Conservation (phyloP, 2,329 filamentous ascomycete genomes). For the Venturia effusa region DNA sequence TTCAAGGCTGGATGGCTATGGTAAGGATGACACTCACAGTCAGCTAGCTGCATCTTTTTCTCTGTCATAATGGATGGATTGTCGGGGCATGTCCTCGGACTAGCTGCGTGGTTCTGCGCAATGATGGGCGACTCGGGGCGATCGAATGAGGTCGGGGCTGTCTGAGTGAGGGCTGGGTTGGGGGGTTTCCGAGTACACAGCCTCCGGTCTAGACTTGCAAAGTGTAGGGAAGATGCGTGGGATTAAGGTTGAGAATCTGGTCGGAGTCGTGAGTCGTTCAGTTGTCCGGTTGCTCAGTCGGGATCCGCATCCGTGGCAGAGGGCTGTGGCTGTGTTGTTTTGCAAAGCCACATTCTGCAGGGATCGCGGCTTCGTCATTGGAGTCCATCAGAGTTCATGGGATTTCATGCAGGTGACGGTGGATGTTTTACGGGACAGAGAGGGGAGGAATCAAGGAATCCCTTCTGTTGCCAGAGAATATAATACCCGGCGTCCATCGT, state of each 20-base stretch:
- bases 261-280: no score
- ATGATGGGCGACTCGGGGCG: neutral
- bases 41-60: constrained; percentile 76
- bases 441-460: neutral
- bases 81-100: constrained; percentile 2
- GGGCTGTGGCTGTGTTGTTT: no score
- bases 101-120: neutral
- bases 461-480: no score
- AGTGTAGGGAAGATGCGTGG: neutral
- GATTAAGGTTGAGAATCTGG: neutral
- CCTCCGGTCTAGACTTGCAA: neutral
- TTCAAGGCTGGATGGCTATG: neutral
- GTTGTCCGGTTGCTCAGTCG: no score
- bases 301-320: no score
- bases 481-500: no score
- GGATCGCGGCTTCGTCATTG: no score
- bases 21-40: constrained; percentile 49
- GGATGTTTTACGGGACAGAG: neutral
- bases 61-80: constrained; percentile 48
- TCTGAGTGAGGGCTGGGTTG: neutral
- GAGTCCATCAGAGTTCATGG: no score
- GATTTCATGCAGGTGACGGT: no score
- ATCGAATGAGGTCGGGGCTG: neutral
- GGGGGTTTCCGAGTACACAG: neutral
- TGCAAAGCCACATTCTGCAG: neutral